Conservation (phyloP, 2,329 filamentous ascomycete genomes). For the Xylaria sp. region DNA sequence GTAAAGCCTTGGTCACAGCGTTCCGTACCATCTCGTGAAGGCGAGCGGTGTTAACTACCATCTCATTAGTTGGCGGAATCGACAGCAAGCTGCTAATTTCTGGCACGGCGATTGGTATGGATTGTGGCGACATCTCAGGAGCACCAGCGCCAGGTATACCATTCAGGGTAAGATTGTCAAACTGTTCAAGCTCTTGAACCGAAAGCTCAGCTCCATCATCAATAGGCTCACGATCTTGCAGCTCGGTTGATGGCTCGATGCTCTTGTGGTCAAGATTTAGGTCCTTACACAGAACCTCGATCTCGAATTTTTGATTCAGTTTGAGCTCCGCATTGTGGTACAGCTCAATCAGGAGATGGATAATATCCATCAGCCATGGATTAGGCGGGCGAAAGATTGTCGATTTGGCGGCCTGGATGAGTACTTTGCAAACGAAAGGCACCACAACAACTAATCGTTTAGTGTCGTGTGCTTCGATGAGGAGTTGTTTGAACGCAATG, state of each 20-base stretch:
- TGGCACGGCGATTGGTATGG: slow-evolving; percentile 74
- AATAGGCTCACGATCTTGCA: slow-evolving; percentile 66
- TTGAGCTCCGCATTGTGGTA: slow-evolving; percentile 92
- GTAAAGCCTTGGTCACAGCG: slow-evolving; percentile 82
- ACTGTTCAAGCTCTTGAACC: slow-evolving; percentile 68
- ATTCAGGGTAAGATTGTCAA: slow-evolving; percentile 76
- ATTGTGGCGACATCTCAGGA: slow-evolving; percentile 69
- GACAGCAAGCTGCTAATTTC: slow-evolving; percentile 74
- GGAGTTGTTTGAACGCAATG: slow-evolving; percentile 91
- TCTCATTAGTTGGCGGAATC: slow-evolving; percentile 75
- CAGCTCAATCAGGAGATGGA: slow-evolving; percentile 83
- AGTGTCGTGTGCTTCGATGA: slow-evolving; percentile 89
- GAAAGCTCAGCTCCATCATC: slow-evolving; percentile 58
- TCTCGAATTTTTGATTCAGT: slow-evolving; percentile 96
- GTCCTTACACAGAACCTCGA: slow-evolving; percentile 93
- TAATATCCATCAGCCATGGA: slow-evolving; percentile 96
- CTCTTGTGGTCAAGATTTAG: slow-evolving; percentile 86
- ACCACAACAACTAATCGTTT: slow-evolving; percentile 89
- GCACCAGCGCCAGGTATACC: slow-evolving; percentile 63
- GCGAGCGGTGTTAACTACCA: slow-evolving; percentile 66
- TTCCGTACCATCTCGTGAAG: slow-evolving; percentile 73
- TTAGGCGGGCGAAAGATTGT: slow-evolving; percentile 91
- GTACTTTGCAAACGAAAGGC: slow-evolving; percentile 94
- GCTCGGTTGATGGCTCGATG: slow-evolving; percentile 81
- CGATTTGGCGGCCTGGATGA: slow-evolving; percentile 77